phyloP scores from a whole-genome alignment of 108 stramenopile genomes.

The Pseudonitzschia delicatissima region DNA sequence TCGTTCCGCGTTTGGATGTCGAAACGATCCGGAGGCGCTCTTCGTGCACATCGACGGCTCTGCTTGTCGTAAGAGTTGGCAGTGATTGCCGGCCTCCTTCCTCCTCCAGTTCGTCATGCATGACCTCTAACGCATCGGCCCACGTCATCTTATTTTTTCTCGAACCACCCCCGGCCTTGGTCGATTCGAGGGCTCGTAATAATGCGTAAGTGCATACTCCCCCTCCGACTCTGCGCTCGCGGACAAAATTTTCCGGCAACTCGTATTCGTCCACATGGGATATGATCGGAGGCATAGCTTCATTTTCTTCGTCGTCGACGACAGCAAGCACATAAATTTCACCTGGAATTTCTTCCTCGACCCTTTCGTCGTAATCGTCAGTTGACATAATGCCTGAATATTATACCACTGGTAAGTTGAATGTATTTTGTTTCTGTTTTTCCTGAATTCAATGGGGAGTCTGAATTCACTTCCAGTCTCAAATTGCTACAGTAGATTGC shows the following conservation, averaged over 20 bases:
- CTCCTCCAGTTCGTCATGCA: constrained; percentile 25
- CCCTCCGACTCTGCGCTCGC: constrained; percentile 51
- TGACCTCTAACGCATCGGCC: constrained; percentile 26
- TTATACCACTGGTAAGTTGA: background rate
- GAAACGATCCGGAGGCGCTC: constrained; percentile 37
- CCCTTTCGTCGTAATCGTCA: background rate
- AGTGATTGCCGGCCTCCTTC: constrained; percentile 22
- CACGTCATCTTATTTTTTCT: constrained; percentile 5
- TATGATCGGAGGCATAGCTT: constrained; percentile 3
- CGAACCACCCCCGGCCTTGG: background rate
- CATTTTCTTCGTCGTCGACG: background rate
- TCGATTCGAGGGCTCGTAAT: constrained; percentile 52
- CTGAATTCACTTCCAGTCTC: too few species aligned
- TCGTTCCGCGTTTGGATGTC: constrained; percentile 38
- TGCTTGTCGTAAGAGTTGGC: constrained; percentile 52
- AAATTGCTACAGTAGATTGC: too few species aligned
- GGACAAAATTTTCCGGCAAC: constrained; percentile 66
- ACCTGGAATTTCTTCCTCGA: constrained; percentile 9
- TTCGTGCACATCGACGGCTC: constrained; percentile 38
- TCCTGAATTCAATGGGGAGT: background rate
- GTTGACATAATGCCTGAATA: background rate
- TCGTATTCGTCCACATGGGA: constrained; percentile 73
- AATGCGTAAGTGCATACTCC: constrained; percentile 88
- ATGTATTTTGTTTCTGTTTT: background rate
- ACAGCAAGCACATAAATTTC: background rate